These are phyloP conservation scores for Coniochaeta hoffmannii DNA, from an alignment of 2,329 filamentous ascomycete genomes.

Conservation along the genomic window DNA sequence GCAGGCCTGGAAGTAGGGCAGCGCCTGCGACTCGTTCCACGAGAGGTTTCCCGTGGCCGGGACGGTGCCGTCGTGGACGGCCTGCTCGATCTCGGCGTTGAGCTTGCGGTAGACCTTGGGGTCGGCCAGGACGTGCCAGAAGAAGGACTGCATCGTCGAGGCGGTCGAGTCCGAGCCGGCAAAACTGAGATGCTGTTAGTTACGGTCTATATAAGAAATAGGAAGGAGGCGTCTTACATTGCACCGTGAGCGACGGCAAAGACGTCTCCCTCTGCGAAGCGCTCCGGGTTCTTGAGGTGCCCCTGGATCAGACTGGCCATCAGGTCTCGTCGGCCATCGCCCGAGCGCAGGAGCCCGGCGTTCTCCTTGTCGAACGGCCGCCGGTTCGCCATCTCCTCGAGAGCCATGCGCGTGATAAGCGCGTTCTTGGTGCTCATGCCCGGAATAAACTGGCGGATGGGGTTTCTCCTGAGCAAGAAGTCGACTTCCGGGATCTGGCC, in stretches of 20 bases:
- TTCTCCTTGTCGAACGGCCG: slow-evolving; percentile 37
- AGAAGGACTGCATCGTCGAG: slow-evolving; percentile 50
- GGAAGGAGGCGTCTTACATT: slow-evolving; percentile 33
- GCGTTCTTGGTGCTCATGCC: slow-evolving; percentile 35
- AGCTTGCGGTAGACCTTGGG: slow-evolving; percentile 31
- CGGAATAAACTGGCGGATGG: slow-evolving; percentile 36
- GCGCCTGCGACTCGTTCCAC: slow-evolving; percentile 37
- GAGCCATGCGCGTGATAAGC: slow-evolving; percentile 43
- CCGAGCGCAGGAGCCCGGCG: slow-evolving; percentile 28
- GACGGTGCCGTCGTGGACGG: slow-evolving; percentile 26
- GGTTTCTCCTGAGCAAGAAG: slow-evolving; percentile 38
- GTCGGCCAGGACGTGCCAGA: slow-evolving; percentile 40
- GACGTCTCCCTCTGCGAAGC: slow-evolving; percentile 43
- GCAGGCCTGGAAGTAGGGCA: slow-evolving; percentile 50
- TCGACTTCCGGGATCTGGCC: slow-evolving; percentile 45
- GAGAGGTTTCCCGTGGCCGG: slow-evolving; percentile 33
- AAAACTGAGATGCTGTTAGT: slow-evolving; percentile 29
- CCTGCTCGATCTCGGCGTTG: slow-evolving; percentile 34
- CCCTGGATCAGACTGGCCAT: slow-evolving; percentile 43
- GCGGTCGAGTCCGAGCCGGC: slow-evolving; percentile 56
- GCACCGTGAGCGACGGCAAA: slow-evolving; percentile 51
- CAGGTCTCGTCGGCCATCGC: slow-evolving; percentile 41
- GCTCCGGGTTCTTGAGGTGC: slow-evolving; percentile 39
- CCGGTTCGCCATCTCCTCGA: slow-evolving; percentile 39
- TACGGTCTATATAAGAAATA: not conserved